A percentile compares a stretch with the other conserved stretches of the same genome.
phyloP scores from a whole-genome alignment of 2,329 filamentous ascomycete genomes.

The Aspergillus calidoustus region DNA sequence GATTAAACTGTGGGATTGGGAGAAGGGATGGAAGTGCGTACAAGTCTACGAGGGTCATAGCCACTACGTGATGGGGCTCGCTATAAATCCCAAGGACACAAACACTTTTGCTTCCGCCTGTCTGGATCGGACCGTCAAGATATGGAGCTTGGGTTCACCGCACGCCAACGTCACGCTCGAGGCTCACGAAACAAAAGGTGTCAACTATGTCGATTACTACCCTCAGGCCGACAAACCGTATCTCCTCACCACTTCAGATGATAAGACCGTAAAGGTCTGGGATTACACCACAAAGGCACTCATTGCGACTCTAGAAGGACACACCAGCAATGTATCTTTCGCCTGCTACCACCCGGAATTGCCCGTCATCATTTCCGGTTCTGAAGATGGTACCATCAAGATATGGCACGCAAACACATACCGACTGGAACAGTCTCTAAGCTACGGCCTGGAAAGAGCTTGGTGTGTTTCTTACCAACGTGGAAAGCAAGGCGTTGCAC shows the following conservation, averaged over 20 bases:
- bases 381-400: slow-evolving; percentile 95
- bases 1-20: slow-evolving; percentile 99
- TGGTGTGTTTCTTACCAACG: slow-evolving; percentile 98
- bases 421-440: slow-evolving; percentile 90
- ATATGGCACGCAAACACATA: slow-evolving; percentile 99
- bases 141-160: slow-evolving; percentile 94
- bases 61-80: slow-evolving; percentile 95
- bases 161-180: slow-evolving; percentile 96
- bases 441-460: slow-evolving; percentile 92
- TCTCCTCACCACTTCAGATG: slow-evolving; percentile 93
- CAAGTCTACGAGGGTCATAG: slow-evolving; percentile 95
- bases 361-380: slow-evolving; percentile 95
- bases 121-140: slow-evolving; percentile 94
- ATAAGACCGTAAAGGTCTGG: slow-evolving; percentile 97
- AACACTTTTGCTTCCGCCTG: slow-evolving; percentile 93
- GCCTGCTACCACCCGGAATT: slow-evolving; percentile 97
- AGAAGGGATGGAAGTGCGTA: slow-evolving; percentile 96
- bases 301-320: slow-evolving; percentile 94
- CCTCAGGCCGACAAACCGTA: slow-evolving; percentile 75
- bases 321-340: slow-evolving; percentile 97
- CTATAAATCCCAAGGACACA: slow-evolving; percentile 97
- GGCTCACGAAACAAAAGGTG: slow-evolving; percentile 94
- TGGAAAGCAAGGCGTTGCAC: slow-evolving; percentile 89
- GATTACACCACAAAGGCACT: slow-evolving; percentile 98
- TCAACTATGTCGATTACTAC: slow-evolving; percentile 94